Percentiles rank a stretch among this genome's conserved stretches.
These are phyloP conservation scores for Dioszegia hungarica DNA, from an alignment of 768 basidiomycete species.

Conservation along the genomic window DNA sequence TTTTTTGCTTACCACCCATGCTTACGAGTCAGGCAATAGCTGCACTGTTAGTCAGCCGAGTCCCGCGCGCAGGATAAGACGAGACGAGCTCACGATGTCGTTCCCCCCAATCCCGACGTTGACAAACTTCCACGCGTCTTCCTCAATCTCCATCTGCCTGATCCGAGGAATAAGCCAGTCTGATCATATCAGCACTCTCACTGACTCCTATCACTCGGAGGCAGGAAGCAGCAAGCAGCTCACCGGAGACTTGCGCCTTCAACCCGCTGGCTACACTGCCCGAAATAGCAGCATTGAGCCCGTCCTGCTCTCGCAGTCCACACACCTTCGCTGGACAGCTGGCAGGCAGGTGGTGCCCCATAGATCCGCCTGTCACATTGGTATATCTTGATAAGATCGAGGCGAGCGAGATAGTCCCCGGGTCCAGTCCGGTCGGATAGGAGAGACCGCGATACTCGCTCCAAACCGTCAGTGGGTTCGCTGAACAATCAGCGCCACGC, in stretches of 20 bases:
- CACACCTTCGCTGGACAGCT: constrained; percentile 9
- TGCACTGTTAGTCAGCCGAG: constrained; percentile 24
- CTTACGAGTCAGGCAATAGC: constrained; percentile 41
- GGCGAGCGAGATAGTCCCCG: constrained; percentile 21
- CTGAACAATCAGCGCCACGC: not conserved
- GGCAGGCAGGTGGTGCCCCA: constrained; percentile 17
- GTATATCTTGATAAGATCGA: constrained; percentile 24
- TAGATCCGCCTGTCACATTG: constrained; percentile 18
- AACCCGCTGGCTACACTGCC: constrained; percentile 29
- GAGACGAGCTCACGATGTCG: constrained; percentile 43
- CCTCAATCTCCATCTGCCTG: constrained; percentile 15
- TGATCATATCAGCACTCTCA: not conserved
- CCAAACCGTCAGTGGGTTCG: not conserved
- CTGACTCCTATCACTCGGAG: not conserved
- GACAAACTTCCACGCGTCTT: constrained; percentile 40
- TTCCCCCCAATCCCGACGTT: constrained; percentile 46
- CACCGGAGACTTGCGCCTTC: constrained; percentile 34
- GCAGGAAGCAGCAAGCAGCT: not conserved
- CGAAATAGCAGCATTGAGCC: constrained; percentile 39
- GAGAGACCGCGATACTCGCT: constrained; percentile 32
- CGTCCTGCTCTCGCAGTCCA: constrained; percentile 24
- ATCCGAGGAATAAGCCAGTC: constrained; percentile 33
- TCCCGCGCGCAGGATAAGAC: not conserved
- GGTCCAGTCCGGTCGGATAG: constrained; percentile 28
- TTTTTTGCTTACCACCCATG: no score